Conservation (phyloP, 1,139 yeast species). For the Saccharomyces uvarum region DNA sequence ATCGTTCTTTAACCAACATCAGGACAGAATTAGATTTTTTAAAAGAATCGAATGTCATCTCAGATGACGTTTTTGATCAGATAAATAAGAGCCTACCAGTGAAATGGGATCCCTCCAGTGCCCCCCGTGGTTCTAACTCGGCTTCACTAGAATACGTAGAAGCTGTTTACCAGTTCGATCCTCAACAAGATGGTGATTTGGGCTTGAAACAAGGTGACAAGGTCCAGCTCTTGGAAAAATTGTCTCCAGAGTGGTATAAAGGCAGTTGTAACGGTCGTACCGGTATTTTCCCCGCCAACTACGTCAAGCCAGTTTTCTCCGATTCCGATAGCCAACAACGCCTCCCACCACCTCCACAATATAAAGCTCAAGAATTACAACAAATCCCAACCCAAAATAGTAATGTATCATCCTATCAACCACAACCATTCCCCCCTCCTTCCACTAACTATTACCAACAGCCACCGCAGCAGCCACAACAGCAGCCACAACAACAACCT, state of each 20-base stretch:
- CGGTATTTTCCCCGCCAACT: conserved; percentile 89
- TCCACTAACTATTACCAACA: conserved; percentile 12
- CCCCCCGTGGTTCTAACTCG: conserved; percentile 5
- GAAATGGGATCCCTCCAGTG: conserved; percentile 39
- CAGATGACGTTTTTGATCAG: conserved; percentile 48
- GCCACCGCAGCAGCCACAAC: conserved; percentile 12
- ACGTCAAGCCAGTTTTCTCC: conserved; percentile 47
- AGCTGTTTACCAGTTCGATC: conserved; percentile 63
- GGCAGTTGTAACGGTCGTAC: conserved; percentile 53
- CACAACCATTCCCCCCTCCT: conserved; percentile 12
- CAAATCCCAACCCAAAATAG: conserved; percentile 21
- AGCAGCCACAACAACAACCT: conserved; percentile 12
- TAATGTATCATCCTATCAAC: conserved; percentile 8
- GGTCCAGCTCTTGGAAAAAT: conserved; percentile 60
- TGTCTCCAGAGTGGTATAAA: conserved; percentile 87
- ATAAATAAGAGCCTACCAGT: conserved; percentile 50
- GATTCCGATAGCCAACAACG: conserved; percentile 27
- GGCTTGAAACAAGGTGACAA: conserved; percentile 57
- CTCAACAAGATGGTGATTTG: conserved; percentile 70
- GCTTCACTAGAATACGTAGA: conserved; percentile 39
- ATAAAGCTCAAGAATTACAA: conserved; percentile 16
- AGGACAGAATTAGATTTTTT: conserved; percentile 78
- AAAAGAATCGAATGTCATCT: conserved; percentile 67
- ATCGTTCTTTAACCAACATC: conserved; percentile 64
- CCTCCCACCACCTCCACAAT: conserved; percentile 46